Evolutionary conservation across 805 yeast genomes (phyloP).

Genomic region (Metschnikowia aberdeeniae): DNA sequence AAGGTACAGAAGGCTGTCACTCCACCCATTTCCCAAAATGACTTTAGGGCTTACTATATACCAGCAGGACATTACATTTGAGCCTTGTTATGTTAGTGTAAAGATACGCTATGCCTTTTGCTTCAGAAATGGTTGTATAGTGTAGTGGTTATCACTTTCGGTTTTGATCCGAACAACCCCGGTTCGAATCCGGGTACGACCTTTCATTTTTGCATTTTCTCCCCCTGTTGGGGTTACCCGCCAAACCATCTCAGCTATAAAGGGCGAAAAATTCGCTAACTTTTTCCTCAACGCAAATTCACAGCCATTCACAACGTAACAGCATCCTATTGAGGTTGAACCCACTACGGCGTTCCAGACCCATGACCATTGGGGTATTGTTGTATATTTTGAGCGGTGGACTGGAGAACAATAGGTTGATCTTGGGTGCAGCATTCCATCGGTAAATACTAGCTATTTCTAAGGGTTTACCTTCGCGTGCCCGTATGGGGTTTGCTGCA

Average conservation of each 20-base stretch:
- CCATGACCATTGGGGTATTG: constrained; percentile 65
- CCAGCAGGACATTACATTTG: no score
- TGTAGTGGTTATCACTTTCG: constrained; percentile 80
- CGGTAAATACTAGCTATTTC: constrained; percentile 44
- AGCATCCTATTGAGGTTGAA: constrained; percentile 70
- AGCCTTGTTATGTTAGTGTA: no score
- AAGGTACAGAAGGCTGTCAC: no score
- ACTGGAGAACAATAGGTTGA: constrained; percentile 59
- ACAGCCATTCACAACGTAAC: constrained; percentile 60
- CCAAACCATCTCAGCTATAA: constrained; percentile 14
- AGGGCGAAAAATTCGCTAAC: constrained; percentile 11
- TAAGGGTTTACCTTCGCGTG: constrained; percentile 73
- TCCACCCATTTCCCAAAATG: no score
- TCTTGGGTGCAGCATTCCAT: constrained; percentile 77
- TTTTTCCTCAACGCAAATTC: constrained; percentile 52
- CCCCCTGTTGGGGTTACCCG: constrained; percentile 25
- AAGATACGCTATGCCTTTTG: no score
- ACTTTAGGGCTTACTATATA: no score
- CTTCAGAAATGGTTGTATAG: constrained; percentile 43
- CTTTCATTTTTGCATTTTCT: constrained; percentile 28
- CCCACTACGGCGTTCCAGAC: constrained; percentile 60
- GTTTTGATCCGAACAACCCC: constrained; percentile 80
- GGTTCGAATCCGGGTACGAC: constrained; percentile 84
- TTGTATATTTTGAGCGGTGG: constrained; percentile 43
- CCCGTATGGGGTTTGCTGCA: constrained; percentile 71